A percentile compares a stretch with the other conserved stretches of the same genome.
Conservation (phyloP, 495 filamentous ascomycete genomes). For the Aspergillus hancockii region DNA sequence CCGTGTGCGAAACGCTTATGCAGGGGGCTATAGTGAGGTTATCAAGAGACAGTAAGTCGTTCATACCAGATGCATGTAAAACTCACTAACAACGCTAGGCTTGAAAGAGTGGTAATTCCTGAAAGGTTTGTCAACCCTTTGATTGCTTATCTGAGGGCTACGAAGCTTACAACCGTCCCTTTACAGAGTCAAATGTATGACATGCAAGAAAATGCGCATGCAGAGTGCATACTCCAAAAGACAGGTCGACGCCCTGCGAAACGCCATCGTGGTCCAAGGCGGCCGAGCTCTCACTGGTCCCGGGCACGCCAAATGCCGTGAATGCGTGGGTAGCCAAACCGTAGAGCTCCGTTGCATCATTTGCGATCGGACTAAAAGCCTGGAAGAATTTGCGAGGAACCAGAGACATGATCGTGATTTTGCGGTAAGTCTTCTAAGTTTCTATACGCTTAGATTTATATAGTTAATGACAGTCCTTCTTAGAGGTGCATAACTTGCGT, state of each 20-base stretch:
- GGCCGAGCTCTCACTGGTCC: conserved; percentile 3
- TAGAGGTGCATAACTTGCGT: conserved; percentile 61
- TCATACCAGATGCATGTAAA: background rate
- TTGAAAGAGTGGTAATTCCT: conserved; percentile 27
- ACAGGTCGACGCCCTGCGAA: conserved; percentile 41
- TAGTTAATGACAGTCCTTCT: conserved; percentile 12
- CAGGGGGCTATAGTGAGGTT: conserved; percentile 29
- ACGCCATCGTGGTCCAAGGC: conserved; percentile 24
- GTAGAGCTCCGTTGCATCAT: conserved; percentile 41
- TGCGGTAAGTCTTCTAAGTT: conserved; percentile 42
- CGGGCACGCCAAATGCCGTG: conserved; percentile 21
- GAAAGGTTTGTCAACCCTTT: conserved; percentile 27
- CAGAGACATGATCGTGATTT: conserved; percentile 50
- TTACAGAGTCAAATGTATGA: conserved; percentile 49
- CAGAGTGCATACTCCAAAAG: conserved; percentile 45
- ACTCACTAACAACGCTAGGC: conserved; percentile 16
- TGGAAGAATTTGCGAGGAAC: conserved; percentile 57
- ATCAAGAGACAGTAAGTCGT: conserved; percentile 29
- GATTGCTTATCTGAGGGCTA: background rate
- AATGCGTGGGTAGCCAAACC: conserved; percentile 28
- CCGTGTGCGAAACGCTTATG: conserved; percentile 19
- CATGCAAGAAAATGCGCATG: conserved; percentile 44
- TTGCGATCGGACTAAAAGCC: conserved; percentile 48
- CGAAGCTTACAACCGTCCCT: conserved; percentile 9
- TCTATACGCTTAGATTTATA: background rate